A percentile compares a stretch with the other conserved stretches of the same genome.
phyloP scores from a whole-genome alignment of 2,329 filamentous ascomycete genomes.

The Verticillium nubilum region DNA sequence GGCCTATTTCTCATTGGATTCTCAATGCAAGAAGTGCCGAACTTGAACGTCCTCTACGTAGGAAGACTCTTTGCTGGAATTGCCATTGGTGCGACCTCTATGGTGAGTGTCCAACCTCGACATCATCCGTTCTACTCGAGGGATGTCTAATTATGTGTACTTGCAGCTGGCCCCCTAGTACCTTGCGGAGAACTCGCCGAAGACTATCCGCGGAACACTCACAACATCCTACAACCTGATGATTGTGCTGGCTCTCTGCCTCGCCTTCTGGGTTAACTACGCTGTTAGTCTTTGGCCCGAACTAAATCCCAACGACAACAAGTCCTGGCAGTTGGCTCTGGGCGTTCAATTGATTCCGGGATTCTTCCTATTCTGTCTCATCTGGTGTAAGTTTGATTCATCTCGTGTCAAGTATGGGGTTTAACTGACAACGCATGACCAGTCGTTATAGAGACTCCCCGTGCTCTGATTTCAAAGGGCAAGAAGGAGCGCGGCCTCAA shows the following conservation, averaged over 20 bases:
- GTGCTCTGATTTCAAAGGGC: constrained; percentile 26
- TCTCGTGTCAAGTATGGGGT: too few relatives aligned
- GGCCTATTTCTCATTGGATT: constrained; percentile 25
- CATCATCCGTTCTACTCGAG: too few relatives aligned
- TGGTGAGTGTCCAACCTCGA: constrained; percentile 11
- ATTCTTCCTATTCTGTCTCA: constrained; percentile 25
- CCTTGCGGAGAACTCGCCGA: constrained; percentile 32
- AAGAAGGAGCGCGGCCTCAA: constrained; percentile 26
- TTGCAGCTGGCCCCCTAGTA: constrained; percentile 29
- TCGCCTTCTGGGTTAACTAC: constrained; percentile 28
- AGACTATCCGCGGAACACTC: constrained; percentile 31
- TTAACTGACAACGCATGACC: background rate
- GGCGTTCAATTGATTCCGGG: constrained; percentile 32
- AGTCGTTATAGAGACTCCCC: constrained; percentile 15
- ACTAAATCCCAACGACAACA: constrained; percentile 22
- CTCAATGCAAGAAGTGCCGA: constrained; percentile 27
- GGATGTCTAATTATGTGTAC: background rate
- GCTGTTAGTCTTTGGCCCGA: constrained; percentile 18
- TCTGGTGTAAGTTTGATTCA: constrained; percentile 17
- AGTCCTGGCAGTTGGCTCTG: constrained; percentile 27
- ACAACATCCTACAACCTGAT: constrained; percentile 34
- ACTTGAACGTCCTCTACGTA: constrained; percentile 27
- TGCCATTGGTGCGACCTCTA: constrained; percentile 27
- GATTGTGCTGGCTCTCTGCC: constrained; percentile 26
- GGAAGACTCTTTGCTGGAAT: constrained; percentile 30